Evolutionary conservation across 1,139 yeast genomes (phyloP), one percentile per base, ranked within the genome.

Genomic region (Tardiomyces blankii): DNA sequence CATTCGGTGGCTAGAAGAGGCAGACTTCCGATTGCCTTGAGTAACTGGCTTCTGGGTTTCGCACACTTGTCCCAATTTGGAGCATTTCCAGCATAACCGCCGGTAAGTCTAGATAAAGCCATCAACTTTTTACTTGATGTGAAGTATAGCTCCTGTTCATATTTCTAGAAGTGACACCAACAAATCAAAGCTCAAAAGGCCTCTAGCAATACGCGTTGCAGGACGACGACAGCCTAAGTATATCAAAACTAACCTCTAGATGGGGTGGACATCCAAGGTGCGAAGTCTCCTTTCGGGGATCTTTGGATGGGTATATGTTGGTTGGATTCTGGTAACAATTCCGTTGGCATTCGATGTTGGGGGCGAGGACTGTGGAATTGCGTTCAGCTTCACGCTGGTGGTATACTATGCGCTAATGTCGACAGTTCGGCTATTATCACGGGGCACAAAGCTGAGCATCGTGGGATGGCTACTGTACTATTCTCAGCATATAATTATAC

Each of bases 301-400:
- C 3, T 30, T 30, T 30, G 35, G 16, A 11, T 30, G 19, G 39
- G 13, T 35, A 5, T 35, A 35, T 16, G 18, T 35, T 14, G 39
- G 19, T 4, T 16, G 18, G 39, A 78, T 87, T 19, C 76, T 91
- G 42, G 71, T 89, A 35, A 84, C 96, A 1, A 82, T 91, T 16
- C 97, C 97, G 5, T 73, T 91, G 51, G 87, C 96, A n/a, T 91
- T 91, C 65, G 96, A 89, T 60, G 82, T 87, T 32, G 97, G 97
- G 14, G 97, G 97, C 1, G 74, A 82, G 28, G 74, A 78, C 47
- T 89, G 97, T 65, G 98, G 98, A 0, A 68, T 91, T 53, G 78
- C 94, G 16, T 91, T 80, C 61, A 84, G 96, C 1, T 77, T 85
- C 43, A 81, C 95, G 1, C 70, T 88, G 30, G 75, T 83, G 52